Conservation (phyloP, 1,284 basidiomycete genomes). For the Malassezia restricta region DNA sequence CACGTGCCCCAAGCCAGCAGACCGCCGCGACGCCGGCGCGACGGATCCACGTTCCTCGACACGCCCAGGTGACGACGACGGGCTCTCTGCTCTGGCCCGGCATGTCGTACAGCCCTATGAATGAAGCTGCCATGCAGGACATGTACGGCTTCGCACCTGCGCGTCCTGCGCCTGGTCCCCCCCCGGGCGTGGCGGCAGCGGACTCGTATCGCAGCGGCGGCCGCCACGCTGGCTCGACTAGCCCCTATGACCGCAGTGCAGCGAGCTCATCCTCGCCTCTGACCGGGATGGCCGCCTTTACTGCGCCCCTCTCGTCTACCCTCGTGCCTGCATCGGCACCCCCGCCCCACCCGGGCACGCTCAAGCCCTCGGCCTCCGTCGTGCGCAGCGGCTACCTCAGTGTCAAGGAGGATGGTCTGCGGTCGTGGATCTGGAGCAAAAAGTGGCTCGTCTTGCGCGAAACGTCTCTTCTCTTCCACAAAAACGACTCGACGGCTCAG, state of each 20-base stretch:
- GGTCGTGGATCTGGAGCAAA: constrained; percentile 82
- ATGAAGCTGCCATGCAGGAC: neutral
- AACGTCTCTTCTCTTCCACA: constrained; percentile 69
- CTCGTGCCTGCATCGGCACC: neutral
- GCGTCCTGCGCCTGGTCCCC: constrained; percentile 9
- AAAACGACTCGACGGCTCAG: constrained; percentile 65
- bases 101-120: neutral
- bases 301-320: neutral
- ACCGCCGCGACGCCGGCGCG: too few species aligned
- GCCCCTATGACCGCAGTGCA: neutral
- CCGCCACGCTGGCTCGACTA: neutral
- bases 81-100: neutral
- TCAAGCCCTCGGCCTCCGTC: constrained; percentile 11
- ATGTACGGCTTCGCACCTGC: constrained; percentile 8
- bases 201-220: neutral
- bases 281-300: neutral
- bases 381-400: constrained; percentile 43
- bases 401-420: constrained; percentile 45
- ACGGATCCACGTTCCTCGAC: neutral
- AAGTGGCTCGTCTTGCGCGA: constrained; percentile 81
- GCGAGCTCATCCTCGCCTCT: neutral
- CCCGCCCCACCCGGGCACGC: neutral
- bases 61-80: neutral
- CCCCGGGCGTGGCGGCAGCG: neutral
- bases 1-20: neutral